Conservation (phyloP, 306 rosid genomes). For the Lathyrus aphaca region DNA sequence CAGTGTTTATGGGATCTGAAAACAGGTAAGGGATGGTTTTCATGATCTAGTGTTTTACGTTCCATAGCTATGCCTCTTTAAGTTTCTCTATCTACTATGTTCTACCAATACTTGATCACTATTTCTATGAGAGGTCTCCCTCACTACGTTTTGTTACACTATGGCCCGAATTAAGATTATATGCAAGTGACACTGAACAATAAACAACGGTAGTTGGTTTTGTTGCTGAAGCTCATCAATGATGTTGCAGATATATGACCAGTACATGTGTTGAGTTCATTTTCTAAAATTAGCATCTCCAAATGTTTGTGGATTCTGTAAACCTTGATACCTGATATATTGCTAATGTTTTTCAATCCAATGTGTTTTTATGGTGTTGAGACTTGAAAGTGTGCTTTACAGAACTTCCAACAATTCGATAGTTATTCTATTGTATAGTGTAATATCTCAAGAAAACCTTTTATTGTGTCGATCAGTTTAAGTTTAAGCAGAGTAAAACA, state of each 20-base stretch:
- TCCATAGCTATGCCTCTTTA: conserved; percentile 6
- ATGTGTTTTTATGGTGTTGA: conserved; percentile 11
- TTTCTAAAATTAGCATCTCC: conserved; percentile 2
- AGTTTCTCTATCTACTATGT: conserved; percentile 24
- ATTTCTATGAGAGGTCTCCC: conserved; percentile 4
- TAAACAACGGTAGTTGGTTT: conserved; percentile 14
- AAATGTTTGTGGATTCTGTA: conserved; percentile 30
- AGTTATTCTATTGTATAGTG: conserved; percentile 13
- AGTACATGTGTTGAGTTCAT: conserved; percentile 2
- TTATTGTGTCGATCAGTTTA: conserved; percentile 9
- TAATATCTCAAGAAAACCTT: conserved; percentile 23
- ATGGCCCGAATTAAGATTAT: background rate
- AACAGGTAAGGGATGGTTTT: conserved; percentile 61
- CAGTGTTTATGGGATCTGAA: conserved; percentile 95
- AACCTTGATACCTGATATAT: conserved; percentile 9
- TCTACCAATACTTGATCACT: conserved; percentile 16
- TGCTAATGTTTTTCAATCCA: conserved; percentile 1
- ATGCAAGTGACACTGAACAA: background rate
- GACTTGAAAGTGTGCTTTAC: conserved; percentile 11
- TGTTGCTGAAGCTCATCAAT: conserved; percentile 12
- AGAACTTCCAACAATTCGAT: conserved; percentile 19
- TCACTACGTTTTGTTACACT: background rate
- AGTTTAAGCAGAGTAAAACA: conserved; percentile 13
- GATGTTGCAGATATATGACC: conserved; percentile 8
- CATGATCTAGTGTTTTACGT: conserved; percentile 26